phyloP scores from a whole-genome alignment of 208 protist genomes.

The Acanthamoeba castellanii region DNA sequence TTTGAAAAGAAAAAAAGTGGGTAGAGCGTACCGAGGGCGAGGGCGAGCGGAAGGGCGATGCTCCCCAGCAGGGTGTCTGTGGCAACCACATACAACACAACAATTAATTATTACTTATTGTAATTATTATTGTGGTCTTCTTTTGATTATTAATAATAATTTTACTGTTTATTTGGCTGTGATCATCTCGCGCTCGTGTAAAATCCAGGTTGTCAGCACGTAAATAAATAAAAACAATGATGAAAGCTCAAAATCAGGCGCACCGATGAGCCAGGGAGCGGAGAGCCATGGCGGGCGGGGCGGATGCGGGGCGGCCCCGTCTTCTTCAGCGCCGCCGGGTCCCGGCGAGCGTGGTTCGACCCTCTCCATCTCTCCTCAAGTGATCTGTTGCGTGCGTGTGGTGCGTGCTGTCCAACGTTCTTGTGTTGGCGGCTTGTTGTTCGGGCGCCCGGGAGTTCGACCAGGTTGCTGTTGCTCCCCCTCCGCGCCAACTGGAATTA shows the following conservation, averaged over 20 bases:
- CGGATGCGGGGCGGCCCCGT: background rate
- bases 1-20: too few species aligned
- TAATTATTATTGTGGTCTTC: too few species aligned
- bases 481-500: too few species aligned
- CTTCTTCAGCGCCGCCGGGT: background rate
- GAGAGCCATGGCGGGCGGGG: background rate
- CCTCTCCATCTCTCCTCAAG: background rate
- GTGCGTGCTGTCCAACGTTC: too few species aligned
- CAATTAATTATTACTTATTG: too few species aligned
- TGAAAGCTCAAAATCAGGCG: background rate
- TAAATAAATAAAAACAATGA: background rate
- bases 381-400: background rate
- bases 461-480: too few species aligned
- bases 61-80: conserved; percentile 4
- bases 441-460: too few species aligned
- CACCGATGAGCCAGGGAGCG: conserved; percentile 1
- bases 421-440: background rate
- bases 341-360: background rate
- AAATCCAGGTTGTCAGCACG: background rate
- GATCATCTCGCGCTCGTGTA: too few species aligned
- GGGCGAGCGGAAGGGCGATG: background rate
- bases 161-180: too few species aligned
- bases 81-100: too few species aligned
- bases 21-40: background rate
- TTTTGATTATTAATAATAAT: too few species aligned